These are phyloP conservation scores for Pythium guiyangense DNA, from an alignment of 352 stramenopile genomes.

Conservation along the genomic window DNA sequence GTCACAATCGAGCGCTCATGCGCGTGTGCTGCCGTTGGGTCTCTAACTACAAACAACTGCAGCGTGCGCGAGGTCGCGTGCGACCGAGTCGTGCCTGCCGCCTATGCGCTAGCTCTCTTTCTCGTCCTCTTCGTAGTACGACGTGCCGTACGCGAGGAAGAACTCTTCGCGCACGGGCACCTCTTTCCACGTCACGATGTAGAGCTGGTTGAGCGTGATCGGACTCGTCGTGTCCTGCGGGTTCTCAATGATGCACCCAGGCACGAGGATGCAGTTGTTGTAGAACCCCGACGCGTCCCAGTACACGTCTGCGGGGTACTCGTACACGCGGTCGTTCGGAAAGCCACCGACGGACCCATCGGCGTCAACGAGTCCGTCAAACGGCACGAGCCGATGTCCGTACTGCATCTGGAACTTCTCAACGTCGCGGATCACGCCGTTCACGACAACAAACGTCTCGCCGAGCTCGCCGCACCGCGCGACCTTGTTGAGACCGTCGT, in stretches of 20 bases:
- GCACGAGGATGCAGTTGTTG: constrained; percentile 89
- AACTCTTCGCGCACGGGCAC: constrained; percentile 81
- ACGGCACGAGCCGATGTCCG: constrained; percentile 72
- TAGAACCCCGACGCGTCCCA: constrained; percentile 87
- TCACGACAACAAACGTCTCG: constrained; percentile 87
- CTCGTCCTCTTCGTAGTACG: constrained; percentile 85
- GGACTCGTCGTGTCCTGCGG: constrained; percentile 69
- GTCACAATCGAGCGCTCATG: too few species aligned
- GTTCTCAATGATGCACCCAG: constrained; percentile 77
- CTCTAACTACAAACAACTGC: too few species aligned
- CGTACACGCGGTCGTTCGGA: constrained; percentile 85
- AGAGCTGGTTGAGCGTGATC: constrained; percentile 82
- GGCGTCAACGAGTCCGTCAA: constrained; percentile 80
- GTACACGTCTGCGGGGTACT: constrained; percentile 81
- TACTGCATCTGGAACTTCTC: constrained; percentile 89
- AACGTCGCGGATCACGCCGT: constrained; percentile 79
- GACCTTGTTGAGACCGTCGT: constrained; percentile 87
- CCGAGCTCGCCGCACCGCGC: constrained; percentile 77
- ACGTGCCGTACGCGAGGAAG: constrained; percentile 86
- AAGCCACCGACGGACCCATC: constrained; percentile 82
- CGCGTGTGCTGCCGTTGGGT: too few species aligned
- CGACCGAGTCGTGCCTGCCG: not conserved
- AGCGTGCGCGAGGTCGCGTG: not conserved
- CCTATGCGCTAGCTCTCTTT: constrained; percentile 29
- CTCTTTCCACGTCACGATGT: constrained; percentile 88